These are phyloP conservation scores for Botrytis elliptica DNA, from an alignment of 2,329 filamentous ascomycete species.

Conservation along the genomic window DNA sequence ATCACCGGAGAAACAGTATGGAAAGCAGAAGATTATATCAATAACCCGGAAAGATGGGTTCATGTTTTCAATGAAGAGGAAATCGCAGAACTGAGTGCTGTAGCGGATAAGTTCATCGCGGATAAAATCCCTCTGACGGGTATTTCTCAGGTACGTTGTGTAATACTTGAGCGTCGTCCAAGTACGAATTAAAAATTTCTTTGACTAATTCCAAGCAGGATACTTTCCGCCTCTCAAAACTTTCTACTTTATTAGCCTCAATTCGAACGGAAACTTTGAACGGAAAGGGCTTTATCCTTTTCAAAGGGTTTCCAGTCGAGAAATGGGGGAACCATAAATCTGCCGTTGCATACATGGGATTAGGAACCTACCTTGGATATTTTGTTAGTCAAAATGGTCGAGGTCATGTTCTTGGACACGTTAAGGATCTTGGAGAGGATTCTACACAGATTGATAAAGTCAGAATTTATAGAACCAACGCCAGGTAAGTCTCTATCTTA, in stretches of 20 bases:
- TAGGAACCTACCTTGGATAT: constrained; percentile 82
- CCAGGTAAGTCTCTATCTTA: constrained; percentile 46
- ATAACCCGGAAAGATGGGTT: constrained; percentile 56
- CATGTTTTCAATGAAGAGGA: constrained; percentile 67
- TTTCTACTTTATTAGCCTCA: constrained; percentile 52
- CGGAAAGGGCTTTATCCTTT: constrained; percentile 86
- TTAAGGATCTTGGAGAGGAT: constrained; percentile 74
- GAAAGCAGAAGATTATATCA: constrained; percentile 47
- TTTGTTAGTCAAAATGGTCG: constrained; percentile 83
- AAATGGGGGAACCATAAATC: constrained; percentile 77
- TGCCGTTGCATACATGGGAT: constrained; percentile 86
- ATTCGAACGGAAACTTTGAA: constrained; percentile 69
- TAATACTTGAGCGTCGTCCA: not conserved
- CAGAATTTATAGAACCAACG: constrained; percentile 86
- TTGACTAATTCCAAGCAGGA: constrained; percentile 26
- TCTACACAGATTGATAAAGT: constrained; percentile 71
- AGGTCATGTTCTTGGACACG: constrained; percentile 83
- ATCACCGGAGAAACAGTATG: constrained; percentile 74
- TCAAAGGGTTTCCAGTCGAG: constrained; percentile 78
- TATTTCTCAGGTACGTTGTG: constrained; percentile 55
- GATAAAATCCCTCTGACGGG: constrained; percentile 67
- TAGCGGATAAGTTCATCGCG: constrained; percentile 68
- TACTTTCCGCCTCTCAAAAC: constrained; percentile 60
- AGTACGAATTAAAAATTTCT: not conserved
- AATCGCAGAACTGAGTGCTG: constrained; percentile 62